A percentile compares a stretch with the other conserved stretches of the same genome.
phyloP scores from a whole-genome alignment of 495 filamentous ascomycete genomes.

The Jackrogersella minutella region DNA sequence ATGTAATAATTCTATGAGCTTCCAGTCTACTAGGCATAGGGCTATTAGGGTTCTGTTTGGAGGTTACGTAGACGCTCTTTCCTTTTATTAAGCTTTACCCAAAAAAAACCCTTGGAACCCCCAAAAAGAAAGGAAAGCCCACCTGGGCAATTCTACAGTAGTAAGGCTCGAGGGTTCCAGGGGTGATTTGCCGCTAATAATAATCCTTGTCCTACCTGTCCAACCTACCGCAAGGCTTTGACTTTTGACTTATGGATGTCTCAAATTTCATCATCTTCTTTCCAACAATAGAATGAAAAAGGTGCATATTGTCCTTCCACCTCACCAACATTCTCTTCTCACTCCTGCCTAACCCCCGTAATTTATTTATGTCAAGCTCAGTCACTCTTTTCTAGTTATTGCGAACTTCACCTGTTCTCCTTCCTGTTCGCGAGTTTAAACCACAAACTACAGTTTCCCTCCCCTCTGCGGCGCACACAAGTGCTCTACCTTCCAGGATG shows the following conservation, averaged over 20 bases:
- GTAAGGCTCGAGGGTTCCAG: not conserved
- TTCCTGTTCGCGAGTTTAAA: constrained; percentile 3
- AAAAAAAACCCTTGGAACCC: too few species aligned
- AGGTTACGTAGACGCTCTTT: not conserved
- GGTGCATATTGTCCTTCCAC: constrained; percentile 11
- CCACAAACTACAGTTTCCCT: constrained; percentile 12
- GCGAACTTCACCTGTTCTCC: not conserved
- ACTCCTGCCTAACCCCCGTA: not conserved
- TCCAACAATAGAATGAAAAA: constrained; percentile 15
- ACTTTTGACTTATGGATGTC: constrained; percentile 23
- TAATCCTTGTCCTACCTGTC: constrained; percentile 20
- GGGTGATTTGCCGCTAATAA: constrained; percentile 1
- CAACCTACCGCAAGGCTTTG: constrained; percentile 23
- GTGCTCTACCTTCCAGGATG: constrained; percentile 41
- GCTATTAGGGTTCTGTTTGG: too few species aligned
- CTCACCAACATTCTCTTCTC: constrained; percentile 1
- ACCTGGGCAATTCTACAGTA: too few species aligned
- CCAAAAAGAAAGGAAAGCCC: too few species aligned
- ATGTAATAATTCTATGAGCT: too few species aligned
- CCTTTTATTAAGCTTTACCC: too few species aligned
- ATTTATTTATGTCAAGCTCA: constrained; percentile 21
- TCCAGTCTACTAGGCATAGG: too few species aligned
- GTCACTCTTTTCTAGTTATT: constrained; percentile 30
- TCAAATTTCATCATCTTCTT: constrained; percentile 12
- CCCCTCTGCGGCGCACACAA: constrained; percentile 3